Percentiles rank a stretch among this genome's conserved stretches.
Conservation (phyloP, 2,329 filamentous ascomycete genomes). For the Claviceps humidiphila region DNA sequence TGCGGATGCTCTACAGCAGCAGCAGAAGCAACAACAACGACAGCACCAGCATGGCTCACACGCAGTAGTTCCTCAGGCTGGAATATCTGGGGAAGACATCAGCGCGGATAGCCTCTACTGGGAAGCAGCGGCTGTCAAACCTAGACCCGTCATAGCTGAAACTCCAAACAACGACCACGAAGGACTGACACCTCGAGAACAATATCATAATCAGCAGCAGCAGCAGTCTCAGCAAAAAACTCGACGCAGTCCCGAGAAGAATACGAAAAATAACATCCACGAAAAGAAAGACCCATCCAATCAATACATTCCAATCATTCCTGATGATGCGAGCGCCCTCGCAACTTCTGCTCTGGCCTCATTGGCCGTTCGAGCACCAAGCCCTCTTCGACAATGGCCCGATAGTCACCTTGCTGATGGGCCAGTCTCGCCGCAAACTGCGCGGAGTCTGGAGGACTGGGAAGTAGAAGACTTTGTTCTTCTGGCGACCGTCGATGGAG, state of each 20-base stretch:
- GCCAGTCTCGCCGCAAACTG: slow-evolving; percentile 72
- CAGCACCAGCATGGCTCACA: slow-evolving; percentile 1
- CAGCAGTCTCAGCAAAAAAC: slow-evolving; percentile 11
- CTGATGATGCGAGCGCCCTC: slow-evolving; percentile 81
- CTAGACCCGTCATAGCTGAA: slow-evolving; percentile 9
- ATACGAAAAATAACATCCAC: slow-evolving; percentile 8
- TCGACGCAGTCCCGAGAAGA: slow-evolving; percentile 4
- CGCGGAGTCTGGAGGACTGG: slow-evolving; percentile 98
- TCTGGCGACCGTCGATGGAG: slow-evolving; percentile 98
- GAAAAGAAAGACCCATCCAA: slow-evolving; percentile 10
- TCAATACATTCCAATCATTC: slow-evolving; percentile 20
- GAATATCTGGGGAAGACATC: background rate
- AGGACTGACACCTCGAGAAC: slow-evolving; percentile 1
- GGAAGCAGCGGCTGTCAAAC: slow-evolving; percentile 18
- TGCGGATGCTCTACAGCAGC: slow-evolving; percentile 54
- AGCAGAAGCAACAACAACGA: slow-evolving; percentile 34
- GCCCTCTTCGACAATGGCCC: slow-evolving; percentile 48
- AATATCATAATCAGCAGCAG: slow-evolving; percentile 7
- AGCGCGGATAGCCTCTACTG: slow-evolving; percentile 10
- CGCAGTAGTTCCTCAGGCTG: slow-evolving; percentile 1
- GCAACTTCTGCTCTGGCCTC: slow-evolving; percentile 91
- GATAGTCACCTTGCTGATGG: slow-evolving; percentile 47
- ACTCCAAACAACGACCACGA: slow-evolving; percentile 11
- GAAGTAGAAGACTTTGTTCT: slow-evolving; percentile 99
- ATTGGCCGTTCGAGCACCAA: slow-evolving; percentile 83